Evolutionary conservation across 768 basidiomycete species (phyloP), one percentile per base, ranked within the genome.

Genomic region (Favolaschia claudopus): DNA sequence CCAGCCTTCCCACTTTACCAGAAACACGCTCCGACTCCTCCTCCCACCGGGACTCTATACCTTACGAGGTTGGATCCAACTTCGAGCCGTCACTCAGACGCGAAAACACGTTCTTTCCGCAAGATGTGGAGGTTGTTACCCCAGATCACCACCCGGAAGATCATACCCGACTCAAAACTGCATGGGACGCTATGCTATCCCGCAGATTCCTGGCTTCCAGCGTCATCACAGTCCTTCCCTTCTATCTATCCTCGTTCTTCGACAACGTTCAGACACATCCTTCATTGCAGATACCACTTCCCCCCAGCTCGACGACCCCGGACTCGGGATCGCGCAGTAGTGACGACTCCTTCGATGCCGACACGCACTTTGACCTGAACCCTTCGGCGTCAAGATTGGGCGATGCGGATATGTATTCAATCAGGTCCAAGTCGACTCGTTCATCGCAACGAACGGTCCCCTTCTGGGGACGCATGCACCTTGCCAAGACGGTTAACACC

Each of bases 181-280:
- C 88, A 5, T 91, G 89, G 88, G 84, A 86, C 50, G 79, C 81
- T 36, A 89, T 91, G 88, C 79, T 91, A 27, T 69, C 80, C 39
- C 76, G 72, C 22, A 77, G 84, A 17, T 89, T 89, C 66, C 74
- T 91, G 31, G 74, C 84, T 0, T 70, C 82, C 8, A 82, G 82
- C 19, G 68, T 86, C 7, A 74, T 85, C 58, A 80, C 85, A 17
- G 78, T 90, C 47, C 78, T 91, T 46, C 88, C 88, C 0, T 88
- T 91, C 61, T 88, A 91, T 64, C 76, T 92, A 33, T 82, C 82
- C 1, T 73, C 80, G 17, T 81, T 79, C 49, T 91, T 91, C 63
- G 67, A 69, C 9, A 81, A 85, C 43, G 78, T 88, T 42, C 79
- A 79, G 62, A 74, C 79, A 3, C 78, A 82, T n/a, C 58, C 58